These are phyloP conservation scores for Condylostoma magnum DNA, from an alignment of 169 alveolate species.

Conservation along the genomic window DNA sequence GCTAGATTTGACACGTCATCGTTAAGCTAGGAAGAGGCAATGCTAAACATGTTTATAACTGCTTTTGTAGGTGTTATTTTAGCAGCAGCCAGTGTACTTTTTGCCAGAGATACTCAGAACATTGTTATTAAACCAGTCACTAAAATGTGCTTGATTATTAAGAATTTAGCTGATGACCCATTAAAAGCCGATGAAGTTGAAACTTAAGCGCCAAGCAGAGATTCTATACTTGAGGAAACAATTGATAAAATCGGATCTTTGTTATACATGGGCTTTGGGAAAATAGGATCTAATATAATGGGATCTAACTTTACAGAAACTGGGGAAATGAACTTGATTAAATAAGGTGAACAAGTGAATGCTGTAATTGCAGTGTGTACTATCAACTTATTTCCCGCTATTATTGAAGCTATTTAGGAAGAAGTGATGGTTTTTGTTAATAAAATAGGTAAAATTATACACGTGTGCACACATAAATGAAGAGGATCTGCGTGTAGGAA, in stretches of 20 bases:
- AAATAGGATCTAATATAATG: constrained; percentile 49
- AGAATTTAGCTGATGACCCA: constrained; percentile 75
- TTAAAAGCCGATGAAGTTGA: constrained; percentile 46
- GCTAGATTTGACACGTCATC: constrained; percentile 41
- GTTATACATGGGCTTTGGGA: constrained; percentile 54
- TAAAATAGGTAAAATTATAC: constrained; percentile 46
- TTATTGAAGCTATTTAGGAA: constrained; percentile 42
- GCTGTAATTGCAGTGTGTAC: constrained; percentile 44
- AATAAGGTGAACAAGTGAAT: constrained; percentile 56
- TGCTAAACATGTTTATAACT: constrained; percentile 49
- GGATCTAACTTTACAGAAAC: constrained; percentile 52
- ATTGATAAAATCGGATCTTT: constrained; percentile 58
- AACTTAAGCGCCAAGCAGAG: not conserved
- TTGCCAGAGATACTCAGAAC: constrained; percentile 48
- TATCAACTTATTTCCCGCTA: constrained; percentile 32
- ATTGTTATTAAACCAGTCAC: constrained; percentile 67
- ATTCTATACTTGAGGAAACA: constrained; percentile 50
- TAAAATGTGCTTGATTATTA: constrained; percentile 61
- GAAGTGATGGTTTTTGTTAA: constrained; percentile 37
- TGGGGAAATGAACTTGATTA: constrained; percentile 58
- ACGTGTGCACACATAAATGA: constrained; percentile 45
- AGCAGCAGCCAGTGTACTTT: constrained; percentile 47
- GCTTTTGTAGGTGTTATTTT: constrained; percentile 51
- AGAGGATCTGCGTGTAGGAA: constrained; percentile 47
- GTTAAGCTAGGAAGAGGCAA: constrained; percentile 46